phyloP scores from a whole-genome alignment of 179 eudicot species.

The Gypsophila paniculata region DNA sequence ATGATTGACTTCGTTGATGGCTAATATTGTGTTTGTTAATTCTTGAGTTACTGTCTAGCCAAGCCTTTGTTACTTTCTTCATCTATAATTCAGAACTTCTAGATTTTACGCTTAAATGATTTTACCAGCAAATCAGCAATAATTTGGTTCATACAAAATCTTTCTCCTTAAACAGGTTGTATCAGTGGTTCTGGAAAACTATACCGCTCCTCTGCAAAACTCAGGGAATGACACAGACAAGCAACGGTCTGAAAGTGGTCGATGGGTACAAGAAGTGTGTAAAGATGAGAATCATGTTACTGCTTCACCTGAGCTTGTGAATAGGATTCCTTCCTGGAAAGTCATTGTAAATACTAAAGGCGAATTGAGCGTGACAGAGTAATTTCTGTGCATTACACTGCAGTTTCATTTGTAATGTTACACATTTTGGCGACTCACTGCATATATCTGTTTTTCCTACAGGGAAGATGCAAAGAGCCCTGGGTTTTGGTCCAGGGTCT shows the following conservation, averaged over 20 bases:
- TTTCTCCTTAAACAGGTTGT: slow-evolving; percentile 56
- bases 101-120: neutral
- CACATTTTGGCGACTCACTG: neutral
- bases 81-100: slow-evolving; percentile 1
- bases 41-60: slow-evolving; percentile 11
- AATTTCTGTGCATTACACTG: slow-evolving; percentile 24
- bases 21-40: slow-evolving; percentile 7
- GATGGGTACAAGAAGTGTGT: slow-evolving; percentile 62
- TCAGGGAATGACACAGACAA: slow-evolving; percentile 20
- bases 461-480: slow-evolving; percentile 79
- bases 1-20: neutral
- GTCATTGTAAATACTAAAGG: slow-evolving; percentile 67
- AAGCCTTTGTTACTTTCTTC: neutral
- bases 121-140: neutral
- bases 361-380: slow-evolving; percentile 65
- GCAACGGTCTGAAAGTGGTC: slow-evolving; percentile 30
- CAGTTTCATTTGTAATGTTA: slow-evolving; percentile 13
- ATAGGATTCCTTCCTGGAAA: slow-evolving; percentile 70
- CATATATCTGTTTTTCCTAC: slow-evolving; percentile 21
- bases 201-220: slow-evolving; percentile 35
- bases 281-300: slow-evolving; percentile 44
- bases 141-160: slow-evolving; percentile 1
- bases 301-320: slow-evolving; percentile 41
- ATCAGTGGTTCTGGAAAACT: slow-evolving; percentile 79
- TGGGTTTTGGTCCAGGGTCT: slow-evolving; percentile 87